Percentiles rank a stretch among this genome's conserved stretches.
Evolutionary conservation across 495 filamentous ascomycete genomes (phyloP).

Genomic region (Lepidopterella palustris): DNA sequence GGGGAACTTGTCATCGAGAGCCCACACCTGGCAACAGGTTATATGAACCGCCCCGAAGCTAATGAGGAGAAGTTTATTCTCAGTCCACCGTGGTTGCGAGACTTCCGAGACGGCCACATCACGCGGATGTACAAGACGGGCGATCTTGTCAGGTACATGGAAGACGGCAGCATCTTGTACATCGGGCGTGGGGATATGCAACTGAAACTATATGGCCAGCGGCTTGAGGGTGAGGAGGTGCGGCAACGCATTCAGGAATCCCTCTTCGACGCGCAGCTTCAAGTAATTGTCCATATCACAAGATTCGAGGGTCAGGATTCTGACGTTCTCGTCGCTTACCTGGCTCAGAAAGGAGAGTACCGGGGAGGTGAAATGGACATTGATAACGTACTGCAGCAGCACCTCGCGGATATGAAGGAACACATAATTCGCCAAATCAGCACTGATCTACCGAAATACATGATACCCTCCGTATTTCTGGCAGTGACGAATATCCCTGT

Average conservation of each 20-base stretch:
- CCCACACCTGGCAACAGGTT: conserved; percentile 14
- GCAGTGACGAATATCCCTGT: conserved; percentile 13
- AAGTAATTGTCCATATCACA: conserved; percentile 7
- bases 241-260: conserved; percentile 19
- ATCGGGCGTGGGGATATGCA: conserved; percentile 34
- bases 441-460: conserved; percentile 18
- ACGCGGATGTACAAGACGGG: conserved; percentile 31
- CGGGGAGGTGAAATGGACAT: conserved; percentile 2
- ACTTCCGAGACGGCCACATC: conserved; percentile 3
- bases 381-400: conserved; percentile 5
- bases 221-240: conserved; percentile 28
- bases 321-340: conserved; percentile 10
- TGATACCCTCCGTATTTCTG: conserved; percentile 22
- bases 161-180: conserved; percentile 29
- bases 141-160: conserved; percentile 25
- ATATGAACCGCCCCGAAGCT: conserved; percentile 17
- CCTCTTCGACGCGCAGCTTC: conserved; percentile 9
- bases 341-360: neutral
- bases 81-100: conserved; percentile 37
- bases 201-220: conserved; percentile 27
- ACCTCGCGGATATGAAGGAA: conserved; percentile 1
- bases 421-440: conserved; percentile 7
- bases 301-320: conserved; percentile 7
- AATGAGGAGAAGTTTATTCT: conserved; percentile 18
- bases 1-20: conserved; percentile 32